phyloP scores from a whole-genome alignment of 2,329 filamentous ascomycete genomes.

The Aspergillus intermedius region DNA sequence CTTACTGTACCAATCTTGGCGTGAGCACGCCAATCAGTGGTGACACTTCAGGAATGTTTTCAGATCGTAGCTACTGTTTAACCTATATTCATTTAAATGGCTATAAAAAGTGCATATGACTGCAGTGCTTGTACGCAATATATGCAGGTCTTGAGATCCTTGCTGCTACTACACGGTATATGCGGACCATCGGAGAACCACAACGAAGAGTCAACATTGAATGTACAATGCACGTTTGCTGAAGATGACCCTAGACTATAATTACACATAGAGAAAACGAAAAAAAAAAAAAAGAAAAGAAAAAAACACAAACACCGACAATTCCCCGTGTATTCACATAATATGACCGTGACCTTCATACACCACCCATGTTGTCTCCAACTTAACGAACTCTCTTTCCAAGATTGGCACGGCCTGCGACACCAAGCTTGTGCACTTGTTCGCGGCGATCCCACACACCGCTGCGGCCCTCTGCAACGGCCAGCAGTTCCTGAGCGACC shows the following conservation, averaged over 20 bases:
- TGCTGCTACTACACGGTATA: no score
- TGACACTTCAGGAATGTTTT: no score
- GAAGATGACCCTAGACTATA: neutral
- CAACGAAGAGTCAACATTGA: neutral
- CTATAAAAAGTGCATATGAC: no score
- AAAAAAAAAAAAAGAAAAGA: neutral
- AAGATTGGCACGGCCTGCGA: conserved; percentile 69
- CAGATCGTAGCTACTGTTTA: no score
- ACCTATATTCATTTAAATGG: no score
- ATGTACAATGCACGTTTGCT: neutral
- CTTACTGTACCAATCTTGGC: no score
- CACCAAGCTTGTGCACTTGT: conserved; percentile 72
- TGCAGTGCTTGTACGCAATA: no score
- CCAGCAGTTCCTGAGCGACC: conserved; percentile 78
- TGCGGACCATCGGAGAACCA: no score
- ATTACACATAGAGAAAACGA: neutral
- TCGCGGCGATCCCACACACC: conserved; percentile 75
- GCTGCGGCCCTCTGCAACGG: conserved; percentile 80
- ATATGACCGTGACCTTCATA: neutral
- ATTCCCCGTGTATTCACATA: neutral
- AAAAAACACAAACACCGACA: neutral
- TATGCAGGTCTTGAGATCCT: no score
- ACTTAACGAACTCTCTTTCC: conserved; percentile 14
- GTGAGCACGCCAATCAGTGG: no score
- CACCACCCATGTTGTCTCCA: neutral